Evolutionary conservation across 805 yeast species (phyloP).

Genomic region (Naumovozyma dairenensis): DNA sequence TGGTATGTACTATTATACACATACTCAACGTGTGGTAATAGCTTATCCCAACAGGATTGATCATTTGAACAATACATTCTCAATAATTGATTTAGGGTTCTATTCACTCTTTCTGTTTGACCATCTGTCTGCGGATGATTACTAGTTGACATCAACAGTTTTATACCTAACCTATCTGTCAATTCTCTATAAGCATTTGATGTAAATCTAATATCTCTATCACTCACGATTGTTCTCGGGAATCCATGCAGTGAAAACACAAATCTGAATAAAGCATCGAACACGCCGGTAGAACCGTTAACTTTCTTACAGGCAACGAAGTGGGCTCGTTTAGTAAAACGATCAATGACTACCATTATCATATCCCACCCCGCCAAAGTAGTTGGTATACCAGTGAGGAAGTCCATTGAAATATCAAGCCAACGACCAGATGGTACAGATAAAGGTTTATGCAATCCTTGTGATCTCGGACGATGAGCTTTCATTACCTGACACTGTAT

Average conservation of each 20-base stretch:
- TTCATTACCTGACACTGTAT: slow-evolving; percentile 6
- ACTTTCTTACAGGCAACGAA: slow-evolving; percentile 7
- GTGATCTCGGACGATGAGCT: slow-evolving; percentile 2
- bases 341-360: slow-evolving; percentile 11
- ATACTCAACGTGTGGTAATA: slow-evolving; percentile 2
- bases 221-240: too few species aligned
- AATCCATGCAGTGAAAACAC: slow-evolving; percentile 10
- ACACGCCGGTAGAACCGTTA: slow-evolving; percentile 6
- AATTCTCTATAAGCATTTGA: slow-evolving; percentile 1
- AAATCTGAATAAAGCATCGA: slow-evolving; percentile 7
- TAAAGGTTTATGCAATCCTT: slow-evolving; percentile 7
- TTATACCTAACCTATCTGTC: slow-evolving; percentile 2
- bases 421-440: slow-evolving; percentile 10
- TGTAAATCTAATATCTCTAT: slow-evolving; percentile 3
- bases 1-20: not conserved
- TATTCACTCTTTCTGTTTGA: slow-evolving; percentile 3
- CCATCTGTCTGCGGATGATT: slow-evolving; percentile 7
- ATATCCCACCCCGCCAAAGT: slow-evolving; percentile 2
- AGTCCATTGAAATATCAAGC: slow-evolving; percentile 13
- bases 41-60: slow-evolving; percentile 1
- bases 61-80: not conserved
- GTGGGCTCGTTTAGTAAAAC: slow-evolving; percentile 11
- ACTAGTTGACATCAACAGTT: slow-evolving; percentile 1
- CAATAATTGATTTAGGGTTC: slow-evolving; percentile 1
- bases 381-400: slow-evolving; percentile 10